Percentiles rank a stretch among this genome's conserved stretches.
Evolutionary conservation across 768 basidiomycete species (phyloP).

Genomic region (Tremella yokohamensis): DNA sequence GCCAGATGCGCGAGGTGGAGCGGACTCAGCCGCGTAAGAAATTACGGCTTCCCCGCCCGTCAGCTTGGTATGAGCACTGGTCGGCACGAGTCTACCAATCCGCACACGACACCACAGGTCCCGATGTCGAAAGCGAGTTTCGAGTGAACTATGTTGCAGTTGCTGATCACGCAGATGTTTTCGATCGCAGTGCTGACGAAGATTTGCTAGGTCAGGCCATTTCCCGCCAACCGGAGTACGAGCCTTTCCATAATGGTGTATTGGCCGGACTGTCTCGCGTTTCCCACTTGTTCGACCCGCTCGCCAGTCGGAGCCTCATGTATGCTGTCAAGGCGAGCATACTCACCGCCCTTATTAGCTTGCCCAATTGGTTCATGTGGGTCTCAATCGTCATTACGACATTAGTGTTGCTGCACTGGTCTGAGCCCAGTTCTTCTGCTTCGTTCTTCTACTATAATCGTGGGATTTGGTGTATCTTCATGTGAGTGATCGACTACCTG

Average conservation of each 20-base stretch:
- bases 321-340: slow-evolving; percentile 46
- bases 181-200: slow-evolving; percentile 20
- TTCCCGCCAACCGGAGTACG: slow-evolving; percentile 43
- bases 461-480: slow-evolving; percentile 42
- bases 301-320: slow-evolving; percentile 40
- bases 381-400: neutral
- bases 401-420: neutral
- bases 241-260: slow-evolving; percentile 32
- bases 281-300: slow-evolving; percentile 21
- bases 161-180: slow-evolving; percentile 21
- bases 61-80: slow-evolving; percentile 20
- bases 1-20: slow-evolving; percentile 36
- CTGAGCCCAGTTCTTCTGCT: slow-evolving; percentile 22
- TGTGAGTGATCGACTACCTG: slow-evolving; percentile 18
- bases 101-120: no score
- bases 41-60: slow-evolving; percentile 38
- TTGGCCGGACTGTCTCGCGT: slow-evolving; percentile 33
- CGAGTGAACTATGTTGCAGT: neutral
- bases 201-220: slow-evolving; percentile 38
- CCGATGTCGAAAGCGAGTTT: no score
- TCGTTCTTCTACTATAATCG: slow-evolving; percentile 45
- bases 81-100: neutral
- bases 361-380: slow-evolving; percentile 41
- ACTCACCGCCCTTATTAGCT: slow-evolving; percentile 32
- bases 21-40: slow-evolving; percentile 10